These are phyloP conservation scores for Perilla frutescens DNA, from an alignment of 257 asterid genomes.

Conservation along the genomic window DNA sequence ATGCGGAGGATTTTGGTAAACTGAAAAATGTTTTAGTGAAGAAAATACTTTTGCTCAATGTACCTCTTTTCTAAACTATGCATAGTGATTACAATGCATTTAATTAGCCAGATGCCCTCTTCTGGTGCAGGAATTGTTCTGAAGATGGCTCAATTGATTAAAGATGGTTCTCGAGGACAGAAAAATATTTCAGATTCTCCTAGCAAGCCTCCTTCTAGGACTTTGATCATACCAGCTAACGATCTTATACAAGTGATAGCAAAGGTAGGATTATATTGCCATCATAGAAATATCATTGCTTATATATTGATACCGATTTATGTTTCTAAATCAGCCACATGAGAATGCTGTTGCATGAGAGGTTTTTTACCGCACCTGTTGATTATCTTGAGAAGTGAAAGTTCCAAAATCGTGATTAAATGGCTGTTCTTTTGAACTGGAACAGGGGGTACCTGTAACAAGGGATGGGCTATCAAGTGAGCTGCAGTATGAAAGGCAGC, in stretches of 20 bases:
- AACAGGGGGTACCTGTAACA: slow-evolving; percentile 78
- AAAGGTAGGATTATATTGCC: slow-evolving; percentile 57
- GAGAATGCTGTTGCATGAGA: slow-evolving; percentile 21
- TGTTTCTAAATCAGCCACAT: slow-evolving; percentile 16
- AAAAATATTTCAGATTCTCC: slow-evolving; percentile 51
- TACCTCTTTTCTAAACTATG: neutral
- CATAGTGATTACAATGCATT: slow-evolving; percentile 9
- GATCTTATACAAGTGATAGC: slow-evolving; percentile 94
- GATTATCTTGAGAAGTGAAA: slow-evolving; percentile 5
- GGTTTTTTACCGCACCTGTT: slow-evolving; percentile 21
- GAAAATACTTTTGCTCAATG: slow-evolving; percentile 9
- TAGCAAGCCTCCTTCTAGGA: slow-evolving; percentile 62
- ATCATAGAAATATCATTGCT: neutral
- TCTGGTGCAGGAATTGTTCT: slow-evolving; percentile 74
- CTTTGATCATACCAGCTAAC: slow-evolving; percentile 71
- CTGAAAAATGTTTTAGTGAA: slow-evolving; percentile 16
- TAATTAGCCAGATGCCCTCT: neutral
- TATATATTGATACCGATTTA: slow-evolving; percentile 11
- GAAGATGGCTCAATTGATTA: slow-evolving; percentile 81
- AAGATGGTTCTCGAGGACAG: slow-evolving; percentile 74
- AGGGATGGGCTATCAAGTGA: slow-evolving; percentile 65
- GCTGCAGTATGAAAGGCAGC: slow-evolving; percentile 68
- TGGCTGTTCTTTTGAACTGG: slow-evolving; percentile 35
- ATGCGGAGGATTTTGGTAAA: slow-evolving; percentile 90
- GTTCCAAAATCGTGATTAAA: slow-evolving; percentile 27